A percentile compares a stretch with the other conserved stretches of the same genome.
Evolutionary conservation across 495 filamentous ascomycete species (phyloP).

Genomic region (Penicillium crystallinum): DNA sequence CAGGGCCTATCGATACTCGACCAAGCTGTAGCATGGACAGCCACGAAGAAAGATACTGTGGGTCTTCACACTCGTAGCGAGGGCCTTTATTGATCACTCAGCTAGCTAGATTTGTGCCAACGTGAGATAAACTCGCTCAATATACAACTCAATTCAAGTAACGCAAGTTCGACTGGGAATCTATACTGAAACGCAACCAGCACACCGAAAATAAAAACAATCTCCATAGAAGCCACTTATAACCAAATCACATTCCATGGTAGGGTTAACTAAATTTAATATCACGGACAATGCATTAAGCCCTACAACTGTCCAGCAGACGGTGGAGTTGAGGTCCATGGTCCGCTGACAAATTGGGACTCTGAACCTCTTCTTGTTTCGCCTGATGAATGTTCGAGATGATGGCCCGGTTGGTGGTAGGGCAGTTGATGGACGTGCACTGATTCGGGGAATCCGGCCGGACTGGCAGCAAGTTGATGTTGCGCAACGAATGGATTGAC

Average conservation of each 20-base stretch:
- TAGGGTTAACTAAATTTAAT: not conserved
- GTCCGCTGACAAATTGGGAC: conserved; percentile 24
- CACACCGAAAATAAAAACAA: not conserved
- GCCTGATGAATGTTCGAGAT: not conserved
- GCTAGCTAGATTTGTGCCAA: not conserved
- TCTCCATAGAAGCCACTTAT: not conserved
- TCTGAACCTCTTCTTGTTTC: conserved; percentile 8
- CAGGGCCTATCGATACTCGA: no score
- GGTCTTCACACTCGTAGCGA: no score
- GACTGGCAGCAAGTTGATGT: not conserved
- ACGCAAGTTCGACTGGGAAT: not conserved
- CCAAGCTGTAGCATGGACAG: no score
- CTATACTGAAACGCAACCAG: not conserved
- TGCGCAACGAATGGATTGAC: conserved; percentile 10
- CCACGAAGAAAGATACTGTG: no score
- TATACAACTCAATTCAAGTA: not conserved
- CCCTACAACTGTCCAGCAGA: not conserved
- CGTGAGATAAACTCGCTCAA: not conserved
- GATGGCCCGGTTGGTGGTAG: not conserved
- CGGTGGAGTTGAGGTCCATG: conserved; percentile 19
- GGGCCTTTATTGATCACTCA: not conserved
- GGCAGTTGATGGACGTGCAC: not conserved
- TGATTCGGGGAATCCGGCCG: not conserved
- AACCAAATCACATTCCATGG: not conserved
- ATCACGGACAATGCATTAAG: not conserved